phyloP scores from a whole-genome alignment of 805 yeast species.

The Lipomyces oligophaga region DNA sequence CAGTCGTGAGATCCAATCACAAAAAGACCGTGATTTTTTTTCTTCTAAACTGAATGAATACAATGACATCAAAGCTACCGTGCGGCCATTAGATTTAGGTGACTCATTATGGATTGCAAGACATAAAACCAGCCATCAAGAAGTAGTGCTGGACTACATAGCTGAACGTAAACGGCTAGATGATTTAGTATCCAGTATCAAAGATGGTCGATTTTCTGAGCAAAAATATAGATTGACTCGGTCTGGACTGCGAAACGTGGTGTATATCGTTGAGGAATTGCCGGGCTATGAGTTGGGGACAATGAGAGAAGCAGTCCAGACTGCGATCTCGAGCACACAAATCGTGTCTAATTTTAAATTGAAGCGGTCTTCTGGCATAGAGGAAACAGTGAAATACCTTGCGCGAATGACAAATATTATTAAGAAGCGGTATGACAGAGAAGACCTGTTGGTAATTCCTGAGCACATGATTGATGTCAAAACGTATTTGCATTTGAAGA shows the following conservation, averaged over 20 bases:
- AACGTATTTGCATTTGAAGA: conserved; percentile 13
- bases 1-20: conserved; percentile 74
- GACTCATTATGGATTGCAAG: conserved; percentile 88
- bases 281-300: conserved; percentile 41
- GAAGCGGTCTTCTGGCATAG: conserved; percentile 64
- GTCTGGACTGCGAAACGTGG: conserved; percentile 62
- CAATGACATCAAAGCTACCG: conserved; percentile 50
- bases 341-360: conserved; percentile 64
- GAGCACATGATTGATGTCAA: conserved; percentile 18
- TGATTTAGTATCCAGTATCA: conserved; percentile 76
- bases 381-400: conserved; percentile 66
- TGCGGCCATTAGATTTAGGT: conserved; percentile 67
- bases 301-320: conserved; percentile 58
- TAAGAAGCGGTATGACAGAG: conserved; percentile 39
- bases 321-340: conserved; percentile 69
- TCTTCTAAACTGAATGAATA: conserved; percentile 47
- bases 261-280: conserved; percentile 77
- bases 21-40: conserved; percentile 67
- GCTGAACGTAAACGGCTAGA: conserved; percentile 86
- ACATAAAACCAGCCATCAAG: conserved; percentile 52
- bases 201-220: conserved; percentile 84
- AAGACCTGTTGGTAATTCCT: conserved; percentile 43
- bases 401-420: conserved; percentile 49
- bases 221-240: conserved; percentile 74
- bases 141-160: conserved; percentile 73